A percentile compares a stretch with the other conserved stretches of the same genome.
Evolutionary conservation across 225 moss, liverwort and hornwort species (phyloP).

Genomic region (Physcomitrium patens): DNA sequence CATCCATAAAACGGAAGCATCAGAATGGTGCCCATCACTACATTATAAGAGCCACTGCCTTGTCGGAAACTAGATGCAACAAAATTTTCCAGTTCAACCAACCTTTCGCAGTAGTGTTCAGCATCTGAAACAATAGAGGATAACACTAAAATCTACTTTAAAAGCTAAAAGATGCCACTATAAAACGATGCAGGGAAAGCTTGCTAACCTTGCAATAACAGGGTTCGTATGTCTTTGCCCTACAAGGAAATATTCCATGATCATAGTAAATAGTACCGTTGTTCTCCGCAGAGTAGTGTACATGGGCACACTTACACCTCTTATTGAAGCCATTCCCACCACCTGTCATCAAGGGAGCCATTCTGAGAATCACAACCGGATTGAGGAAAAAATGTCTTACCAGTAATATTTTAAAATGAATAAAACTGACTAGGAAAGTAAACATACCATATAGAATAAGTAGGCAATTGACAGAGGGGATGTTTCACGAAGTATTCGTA

Average conservation of each 20-base stretch:
- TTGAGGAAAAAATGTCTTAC: conserved; percentile 4
- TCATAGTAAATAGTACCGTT: conserved; percentile 92
- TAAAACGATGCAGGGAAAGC: background rate
- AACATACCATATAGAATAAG: conserved; percentile 89
- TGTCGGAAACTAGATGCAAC: background rate
- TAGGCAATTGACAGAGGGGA: conserved; percentile 91
- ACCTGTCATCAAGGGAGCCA: conserved; percentile 57
- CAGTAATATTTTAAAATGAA: background rate
- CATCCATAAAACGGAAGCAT: conserved; percentile 1
- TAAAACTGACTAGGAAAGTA: background rate
- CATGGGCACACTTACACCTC: conserved; percentile 99
- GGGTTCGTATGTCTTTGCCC: conserved; percentile 86
- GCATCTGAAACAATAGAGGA: conserved; percentile 13
- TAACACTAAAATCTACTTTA: background rate
- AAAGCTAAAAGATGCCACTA: background rate
- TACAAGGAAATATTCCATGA: conserved; percentile 81
- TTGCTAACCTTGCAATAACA: conserved; percentile 67
- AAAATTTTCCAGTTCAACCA: background rate
- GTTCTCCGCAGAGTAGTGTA: conserved; percentile 97
- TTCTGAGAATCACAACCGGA: conserved; percentile 6
- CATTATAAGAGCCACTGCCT: conserved; percentile 3
- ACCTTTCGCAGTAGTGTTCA: conserved; percentile 6
- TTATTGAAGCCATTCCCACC: conserved; percentile 97
- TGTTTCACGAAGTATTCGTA: conserved; percentile 65
- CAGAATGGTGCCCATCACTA: background rate